phyloP scores from a whole-genome alignment of 441 rosid genomes.

The Corymbia calophylla region DNA sequence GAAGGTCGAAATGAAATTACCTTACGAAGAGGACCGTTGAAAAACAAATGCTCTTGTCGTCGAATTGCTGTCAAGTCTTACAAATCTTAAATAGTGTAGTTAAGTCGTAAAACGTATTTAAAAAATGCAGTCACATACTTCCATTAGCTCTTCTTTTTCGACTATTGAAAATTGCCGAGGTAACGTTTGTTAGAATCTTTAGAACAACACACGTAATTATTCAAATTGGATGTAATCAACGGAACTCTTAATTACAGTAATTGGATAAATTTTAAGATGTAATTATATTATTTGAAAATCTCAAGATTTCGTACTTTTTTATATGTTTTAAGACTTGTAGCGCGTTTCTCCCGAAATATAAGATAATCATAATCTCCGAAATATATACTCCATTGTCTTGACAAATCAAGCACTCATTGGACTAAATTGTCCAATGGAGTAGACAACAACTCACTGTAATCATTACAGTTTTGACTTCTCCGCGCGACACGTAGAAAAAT shows the following conservation, averaged over 20 bases:
- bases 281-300: background rate
- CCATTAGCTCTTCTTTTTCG: background rate
- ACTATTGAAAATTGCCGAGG: background rate
- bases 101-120: background rate
- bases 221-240: background rate
- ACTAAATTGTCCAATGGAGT: background rate
- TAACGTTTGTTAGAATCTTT: background rate
- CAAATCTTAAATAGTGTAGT: background rate
- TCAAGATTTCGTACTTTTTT: background rate
- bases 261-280: background rate
- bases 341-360: background rate
- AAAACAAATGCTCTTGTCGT: background rate
- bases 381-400: background rate
- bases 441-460: background rate
- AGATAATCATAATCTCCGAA: background rate
- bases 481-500: background rate
- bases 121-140: background rate
- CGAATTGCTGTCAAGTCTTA: background rate
- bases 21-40: background rate
- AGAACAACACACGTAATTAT: background rate
- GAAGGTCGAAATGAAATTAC: background rate
- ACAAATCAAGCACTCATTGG: background rate
- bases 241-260: accelerated
- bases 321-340: background rate
- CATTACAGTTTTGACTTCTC: background rate